Percentiles rank a stretch among this genome's conserved stretches.
phyloP scores from a whole-genome alignment of 2,329 filamentous ascomycete genomes.

The Mariannaea elegans region DNA sequence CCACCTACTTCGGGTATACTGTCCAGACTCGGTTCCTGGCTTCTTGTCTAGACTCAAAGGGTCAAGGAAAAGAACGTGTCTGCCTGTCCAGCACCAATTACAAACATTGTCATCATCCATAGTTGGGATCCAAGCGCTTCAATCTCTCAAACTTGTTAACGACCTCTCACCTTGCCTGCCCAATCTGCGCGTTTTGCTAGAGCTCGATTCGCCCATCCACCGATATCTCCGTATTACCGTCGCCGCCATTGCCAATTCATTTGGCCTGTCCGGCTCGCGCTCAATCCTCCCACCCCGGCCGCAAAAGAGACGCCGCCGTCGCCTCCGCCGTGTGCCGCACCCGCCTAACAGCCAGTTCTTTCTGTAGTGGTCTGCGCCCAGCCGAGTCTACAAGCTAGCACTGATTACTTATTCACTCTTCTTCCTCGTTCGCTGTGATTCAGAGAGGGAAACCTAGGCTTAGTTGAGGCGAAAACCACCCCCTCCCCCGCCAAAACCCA shows the following conservation, averaged over 20 bases:
- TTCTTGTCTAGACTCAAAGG: slow-evolving; percentile 9
- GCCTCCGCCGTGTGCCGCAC: slow-evolving; percentile 7
- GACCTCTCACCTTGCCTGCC: slow-evolving; percentile 1
- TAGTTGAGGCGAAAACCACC: slow-evolving; percentile 10
- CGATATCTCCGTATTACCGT: slow-evolving; percentile 29
- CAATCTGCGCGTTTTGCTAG: slow-evolving; percentile 6
- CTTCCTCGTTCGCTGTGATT: background rate
- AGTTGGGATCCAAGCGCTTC: too few relatives aligned
- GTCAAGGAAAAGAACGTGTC: slow-evolving; percentile 2
- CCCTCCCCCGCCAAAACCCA: slow-evolving; percentile 8
- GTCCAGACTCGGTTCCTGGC: slow-evolving; percentile 6
- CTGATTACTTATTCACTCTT: background rate
- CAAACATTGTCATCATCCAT: background rate
- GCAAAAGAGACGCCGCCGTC: slow-evolving; percentile 6
- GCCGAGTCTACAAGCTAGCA: background rate
- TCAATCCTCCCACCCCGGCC: slow-evolving; percentile 14
- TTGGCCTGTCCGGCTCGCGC: slow-evolving; percentile 13
- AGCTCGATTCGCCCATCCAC: background rate
- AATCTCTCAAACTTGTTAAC: background rate
- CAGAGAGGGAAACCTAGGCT: background rate
- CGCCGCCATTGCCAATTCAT: slow-evolving; percentile 16
- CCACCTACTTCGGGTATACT: slow-evolving; percentile 2
- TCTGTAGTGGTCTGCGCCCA: slow-evolving; percentile 5
- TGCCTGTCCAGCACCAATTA: slow-evolving; percentile 1
- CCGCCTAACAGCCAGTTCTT: background rate